Conservation (phyloP, 1,284 basidiomycete species). For the Meira nashicola region DNA sequence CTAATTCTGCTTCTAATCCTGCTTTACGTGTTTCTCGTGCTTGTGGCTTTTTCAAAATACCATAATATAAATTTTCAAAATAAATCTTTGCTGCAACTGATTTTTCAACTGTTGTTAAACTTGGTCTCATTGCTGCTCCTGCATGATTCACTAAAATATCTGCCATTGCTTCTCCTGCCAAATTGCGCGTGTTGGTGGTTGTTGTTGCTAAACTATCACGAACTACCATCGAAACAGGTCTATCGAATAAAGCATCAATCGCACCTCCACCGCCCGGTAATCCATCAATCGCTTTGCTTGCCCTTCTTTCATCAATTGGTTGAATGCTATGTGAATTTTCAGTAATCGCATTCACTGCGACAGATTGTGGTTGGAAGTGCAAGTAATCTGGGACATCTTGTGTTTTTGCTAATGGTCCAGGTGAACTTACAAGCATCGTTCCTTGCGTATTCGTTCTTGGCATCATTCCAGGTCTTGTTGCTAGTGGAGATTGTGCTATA, state of each 20-base stretch:
- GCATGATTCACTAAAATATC: slow-evolving; percentile 1
- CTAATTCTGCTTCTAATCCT: slow-evolving; percentile 82
- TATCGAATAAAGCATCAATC: slow-evolving; percentile 37
- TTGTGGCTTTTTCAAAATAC: slow-evolving; percentile 64
- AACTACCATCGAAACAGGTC: slow-evolving; percentile 42
- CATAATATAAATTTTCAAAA: slow-evolving; percentile 88
- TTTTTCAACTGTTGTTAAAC: slow-evolving; percentile 83
- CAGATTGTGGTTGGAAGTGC: slow-evolving; percentile 20
- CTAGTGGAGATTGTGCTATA: not conserved
- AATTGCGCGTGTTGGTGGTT: not conserved
- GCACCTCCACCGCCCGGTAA: slow-evolving; percentile 25
- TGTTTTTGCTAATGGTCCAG: slow-evolving; percentile 18
- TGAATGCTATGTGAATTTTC: not conserved
- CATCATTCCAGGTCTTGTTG: slow-evolving; percentile 17
- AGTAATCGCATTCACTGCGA: not conserved
- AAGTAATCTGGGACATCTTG: slow-evolving; percentile 30
- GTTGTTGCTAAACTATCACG: slow-evolving; percentile 16
- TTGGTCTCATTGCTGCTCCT: slow-evolving; percentile 52
- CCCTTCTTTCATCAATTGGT: slow-evolving; percentile 1
- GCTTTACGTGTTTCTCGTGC: slow-evolving; percentile 76
- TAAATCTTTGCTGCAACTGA: slow-evolving; percentile 86
- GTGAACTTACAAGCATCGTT: slow-evolving; percentile 35
- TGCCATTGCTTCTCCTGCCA: slow-evolving; percentile 15
- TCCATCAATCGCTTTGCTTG: slow-evolving; percentile 40
- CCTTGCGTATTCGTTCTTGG: slow-evolving; percentile 39